Percentiles rank a stretch among this genome's conserved stretches.
Evolutionary conservation across 768 basidiomycete genomes (phyloP).

Genomic region (Amanita polypyramis): DNA sequence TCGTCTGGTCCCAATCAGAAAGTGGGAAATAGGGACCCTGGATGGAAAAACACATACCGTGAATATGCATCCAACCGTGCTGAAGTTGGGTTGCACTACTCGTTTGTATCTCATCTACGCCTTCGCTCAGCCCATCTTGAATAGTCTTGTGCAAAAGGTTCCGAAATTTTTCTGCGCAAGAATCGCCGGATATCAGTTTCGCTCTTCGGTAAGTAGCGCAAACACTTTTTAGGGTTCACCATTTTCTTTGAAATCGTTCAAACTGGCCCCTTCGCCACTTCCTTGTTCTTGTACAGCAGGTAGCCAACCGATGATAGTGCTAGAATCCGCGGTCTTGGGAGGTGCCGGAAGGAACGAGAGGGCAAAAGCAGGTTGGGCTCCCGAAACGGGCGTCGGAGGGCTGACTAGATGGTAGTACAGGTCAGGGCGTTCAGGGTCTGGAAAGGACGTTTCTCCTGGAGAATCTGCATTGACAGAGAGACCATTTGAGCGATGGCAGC

Average conservation of each 20-base stretch:
- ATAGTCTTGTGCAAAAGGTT: conserved; percentile 51
- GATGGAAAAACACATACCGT: conserved; percentile 25
- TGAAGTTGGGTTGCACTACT: conserved; percentile 56
- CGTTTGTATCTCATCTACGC: conserved; percentile 53
- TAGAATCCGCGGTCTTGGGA: conserved; percentile 33
- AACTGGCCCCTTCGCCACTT: conserved; percentile 31
- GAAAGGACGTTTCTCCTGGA: conserved; percentile 10
- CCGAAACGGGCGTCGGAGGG: conserved; percentile 39
- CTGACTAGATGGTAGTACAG: conserved; percentile 60
- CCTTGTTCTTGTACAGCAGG: conserved; percentile 30
- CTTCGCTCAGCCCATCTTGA: conserved; percentile 39
- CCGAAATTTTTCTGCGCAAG: conserved; percentile 43
- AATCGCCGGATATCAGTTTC: not conserved
- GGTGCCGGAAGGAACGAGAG: conserved; percentile 48
- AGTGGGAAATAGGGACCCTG: not conserved
- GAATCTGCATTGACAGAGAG: not conserved
- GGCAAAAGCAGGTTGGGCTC: conserved; percentile 41
- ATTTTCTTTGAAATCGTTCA: conserved; percentile 68
- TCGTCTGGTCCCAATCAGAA: conserved; percentile 34
- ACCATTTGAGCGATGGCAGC: not conserved
- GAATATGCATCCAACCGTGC: conserved; percentile 84
- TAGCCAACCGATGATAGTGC: conserved; percentile 59
- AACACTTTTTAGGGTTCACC: conserved; percentile 28
- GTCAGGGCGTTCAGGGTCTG: conserved; percentile 54
- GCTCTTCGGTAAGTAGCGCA: not conserved